Evolutionary conservation across 352 stramenopile genomes (phyloP).

Genomic region (Achlya hypogyna): DNA sequence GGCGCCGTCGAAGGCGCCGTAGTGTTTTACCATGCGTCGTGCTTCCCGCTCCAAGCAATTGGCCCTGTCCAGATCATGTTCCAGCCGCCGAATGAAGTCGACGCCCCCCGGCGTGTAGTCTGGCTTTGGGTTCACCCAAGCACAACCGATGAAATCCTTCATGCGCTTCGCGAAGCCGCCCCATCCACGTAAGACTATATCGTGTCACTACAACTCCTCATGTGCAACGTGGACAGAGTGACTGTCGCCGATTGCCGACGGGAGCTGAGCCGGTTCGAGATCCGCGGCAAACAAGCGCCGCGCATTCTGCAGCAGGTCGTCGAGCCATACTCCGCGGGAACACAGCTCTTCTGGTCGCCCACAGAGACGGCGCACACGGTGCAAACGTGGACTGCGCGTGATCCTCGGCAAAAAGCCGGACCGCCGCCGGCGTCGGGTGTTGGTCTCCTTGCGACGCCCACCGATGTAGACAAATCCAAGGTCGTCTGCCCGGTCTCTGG

Average conservation of each 20-base stretch:
- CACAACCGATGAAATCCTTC: not conserved
- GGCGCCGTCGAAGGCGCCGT: not conserved
- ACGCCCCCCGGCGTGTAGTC: not conserved
- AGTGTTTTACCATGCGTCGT: not conserved
- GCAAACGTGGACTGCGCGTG: not conserved
- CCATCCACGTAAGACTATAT: not conserved
- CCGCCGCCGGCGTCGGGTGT: not conserved
- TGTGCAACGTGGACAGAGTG: not conserved
- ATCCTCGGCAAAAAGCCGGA: not conserved
- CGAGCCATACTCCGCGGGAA: not conserved
- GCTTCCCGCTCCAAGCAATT: slow-evolving; percentile 4
- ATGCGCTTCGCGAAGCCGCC: not conserved
- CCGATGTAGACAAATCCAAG: not conserved
- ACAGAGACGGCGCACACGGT: not conserved
- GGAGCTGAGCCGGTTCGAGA: not conserved
- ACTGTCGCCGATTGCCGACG: not conserved
- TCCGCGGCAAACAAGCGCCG: not conserved
- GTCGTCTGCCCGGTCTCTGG: not conserved
- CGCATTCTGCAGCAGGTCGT: not conserved
- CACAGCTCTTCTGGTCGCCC: not conserved
- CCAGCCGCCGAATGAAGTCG: not conserved
- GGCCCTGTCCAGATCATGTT: slow-evolving; percentile 1
- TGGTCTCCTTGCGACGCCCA: not conserved
- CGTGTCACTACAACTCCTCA: not conserved
- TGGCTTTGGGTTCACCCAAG: slow-evolving; percentile 4